phyloP scores from a whole-genome alignment of 2,329 filamentous ascomycete species.

The Bipolaris zeicola region DNA sequence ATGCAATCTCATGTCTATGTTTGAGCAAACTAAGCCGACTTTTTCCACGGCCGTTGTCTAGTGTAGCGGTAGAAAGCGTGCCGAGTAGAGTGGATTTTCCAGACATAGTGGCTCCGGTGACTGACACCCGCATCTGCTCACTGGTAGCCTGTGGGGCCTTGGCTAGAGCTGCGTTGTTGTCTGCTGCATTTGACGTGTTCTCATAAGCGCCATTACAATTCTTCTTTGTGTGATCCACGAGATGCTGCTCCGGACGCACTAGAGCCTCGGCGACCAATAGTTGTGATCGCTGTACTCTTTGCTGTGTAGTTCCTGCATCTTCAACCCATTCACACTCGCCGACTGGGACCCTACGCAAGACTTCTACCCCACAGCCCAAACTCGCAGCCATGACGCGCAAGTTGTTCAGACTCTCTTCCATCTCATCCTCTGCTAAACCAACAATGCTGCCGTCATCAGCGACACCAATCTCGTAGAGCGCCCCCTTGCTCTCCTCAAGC shows the following conservation, averaged over 20 bases:
- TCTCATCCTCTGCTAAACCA: constrained; percentile 85
- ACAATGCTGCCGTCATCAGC: constrained; percentile 92
- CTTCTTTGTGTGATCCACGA: constrained; percentile 27
- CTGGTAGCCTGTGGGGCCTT: constrained; percentile 17
- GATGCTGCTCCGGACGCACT: constrained; percentile 66
- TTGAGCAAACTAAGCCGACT: constrained; percentile 87
- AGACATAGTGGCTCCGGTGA: constrained; percentile 86
- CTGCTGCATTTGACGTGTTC: not conserved
- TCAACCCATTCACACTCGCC: constrained; percentile 81
- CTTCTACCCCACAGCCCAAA: constrained; percentile 81
- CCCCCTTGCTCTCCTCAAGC: constrained; percentile 89
- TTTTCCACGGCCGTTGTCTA: constrained; percentile 92
- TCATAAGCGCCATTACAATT: constrained; percentile 11
- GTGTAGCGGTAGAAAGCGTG: constrained; percentile 81
- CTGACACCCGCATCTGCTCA: constrained; percentile 80
- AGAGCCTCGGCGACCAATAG: constrained; percentile 91
- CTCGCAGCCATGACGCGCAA: constrained; percentile 90
- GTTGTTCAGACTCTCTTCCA: constrained; percentile 87
- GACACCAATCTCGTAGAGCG: constrained; percentile 94
- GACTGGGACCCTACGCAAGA: constrained; percentile 81
- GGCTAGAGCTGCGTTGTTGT: not conserved
- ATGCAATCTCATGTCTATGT: constrained; percentile 90
- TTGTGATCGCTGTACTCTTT: constrained; percentile 48
- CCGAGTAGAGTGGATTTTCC: constrained; percentile 93
- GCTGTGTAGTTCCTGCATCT: constrained; percentile 40